A percentile compares a stretch with the other conserved stretches of the same genome.
Conservation (phyloP, 352 stramenopile genomes). For the Blastocystis sp. region DNA sequence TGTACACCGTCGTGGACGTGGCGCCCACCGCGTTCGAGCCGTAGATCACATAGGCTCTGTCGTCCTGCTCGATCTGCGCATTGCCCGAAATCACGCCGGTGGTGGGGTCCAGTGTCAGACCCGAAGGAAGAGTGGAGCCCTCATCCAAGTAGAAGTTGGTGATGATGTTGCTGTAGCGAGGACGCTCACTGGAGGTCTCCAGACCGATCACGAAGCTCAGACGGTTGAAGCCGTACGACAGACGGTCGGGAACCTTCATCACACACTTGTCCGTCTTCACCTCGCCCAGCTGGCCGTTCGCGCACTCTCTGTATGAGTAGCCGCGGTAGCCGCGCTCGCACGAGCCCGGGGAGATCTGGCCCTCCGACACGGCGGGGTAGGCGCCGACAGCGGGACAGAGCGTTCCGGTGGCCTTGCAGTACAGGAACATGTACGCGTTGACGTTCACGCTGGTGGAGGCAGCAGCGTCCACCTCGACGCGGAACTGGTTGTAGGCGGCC, state of each 20-base stretch:
- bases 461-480: neutral
- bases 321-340: conserved; percentile 16
- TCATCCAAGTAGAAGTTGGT: conserved; percentile 18
- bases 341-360: conserved; percentile 27
- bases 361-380: conserved; percentile 9
- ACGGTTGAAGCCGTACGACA: no score
- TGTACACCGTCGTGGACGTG: neutral
- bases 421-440: neutral
- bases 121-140: neutral
- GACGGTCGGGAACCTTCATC: no score
- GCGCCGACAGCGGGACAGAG: neutral
- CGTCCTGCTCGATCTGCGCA: no score
- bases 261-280: no score
- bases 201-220: neutral
- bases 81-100: no score
- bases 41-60: no score
- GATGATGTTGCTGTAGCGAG: conserved; percentile 23
- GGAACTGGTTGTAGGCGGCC: neutral
- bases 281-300: no score
- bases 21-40: conserved; percentile 1
- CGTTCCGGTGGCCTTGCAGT: neutral
- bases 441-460: neutral
- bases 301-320: no score
- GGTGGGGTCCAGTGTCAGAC: neutral
- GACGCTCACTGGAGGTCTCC: neutral